Base-by-base conservation (phyloP, 2,329 filamentous ascomycete species). In the Sarocladium brachiariae region DNA sequence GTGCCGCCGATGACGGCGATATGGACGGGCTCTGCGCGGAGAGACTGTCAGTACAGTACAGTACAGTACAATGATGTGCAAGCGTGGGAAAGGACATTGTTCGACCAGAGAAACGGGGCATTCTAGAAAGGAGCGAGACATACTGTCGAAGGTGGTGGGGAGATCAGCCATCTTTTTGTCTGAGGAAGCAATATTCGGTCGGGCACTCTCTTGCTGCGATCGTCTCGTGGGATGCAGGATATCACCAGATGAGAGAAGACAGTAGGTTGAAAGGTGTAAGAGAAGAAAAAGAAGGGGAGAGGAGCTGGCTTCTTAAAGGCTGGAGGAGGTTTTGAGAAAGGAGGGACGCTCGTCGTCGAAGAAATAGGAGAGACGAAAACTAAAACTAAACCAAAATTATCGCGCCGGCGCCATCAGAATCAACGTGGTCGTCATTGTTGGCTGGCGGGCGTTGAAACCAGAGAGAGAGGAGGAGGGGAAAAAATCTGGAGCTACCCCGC, bases 1-100 rank as follows among this genome's bases (percentile, higher is more conserved):
- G 93, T 99, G 61, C 93, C 93, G 68, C 91, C 91, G 59, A 96
- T 90, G 51, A 95, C 87, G 65, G 87, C 92, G 63, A 96, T 93
- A 59, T 84, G 81, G 61, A 95, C 84, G 50, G 84, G 79, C 50
- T 76, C 84, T 86, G 50, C 21, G 10, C 24, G 8, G 13, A n/a
- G n/a, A n/a, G n/a, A n/a, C n/a, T n/a, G n/a, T n/a, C n/a, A n/a
- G n/a, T n/a, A n/a, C n/a, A n/a, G n/a, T n/a, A 16, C 5, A 4
- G 38, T n/a, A n/a, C 14, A 35, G 23, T 23, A 25, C 23, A 19
- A 43, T 14, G 38, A 21, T 8, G 5, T 21, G 23, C 16, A 6
- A 19, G 38, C 13, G 8, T 43, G 33, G 7, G 33, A 19, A 21
- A 21, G 13, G 35, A 21, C 16, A 30, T 30, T 30, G 27, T 30